Evolutionary conservation across 257 asterid genomes (phyloP), one percentile per base, ranked within the genome.

Genomic region (Ocimum tenuiflorum): DNA sequence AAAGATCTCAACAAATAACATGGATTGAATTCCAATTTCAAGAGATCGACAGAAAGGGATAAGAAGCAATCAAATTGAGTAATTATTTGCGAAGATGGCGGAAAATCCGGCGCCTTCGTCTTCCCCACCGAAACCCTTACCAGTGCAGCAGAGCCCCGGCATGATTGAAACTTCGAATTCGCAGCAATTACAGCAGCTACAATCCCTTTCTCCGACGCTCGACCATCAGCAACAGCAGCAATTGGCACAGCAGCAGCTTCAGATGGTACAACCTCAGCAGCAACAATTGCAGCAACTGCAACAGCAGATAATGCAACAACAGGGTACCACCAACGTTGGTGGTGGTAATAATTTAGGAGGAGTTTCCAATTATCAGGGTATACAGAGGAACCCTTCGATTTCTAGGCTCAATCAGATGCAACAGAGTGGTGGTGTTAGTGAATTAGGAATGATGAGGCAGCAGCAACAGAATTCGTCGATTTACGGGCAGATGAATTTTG

Each of bases 401-500:
- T 68, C 90, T 43, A 86, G 94, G 89, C 80, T 86, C 62, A 85
- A 71, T 69, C 97, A 82, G 56, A 54, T 81, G 71, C 96, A 89
- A 67, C 87, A 78, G 58, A 77, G 14, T 80, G 74, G 63, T 84
- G 76, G 62, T 78, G 78, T 75, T 72, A 82, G 41, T 48, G 82
- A 70, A 52, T 70, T 75, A n/a, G 81, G 85, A 41, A 74, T 83
- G 65, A 60, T 74, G 82, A 66, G 83, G 71, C 88, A 82, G 39
- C 86, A 83, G 45, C 79, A 63, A 3, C 77, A 60, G 56, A 61
- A 46, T 70, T 71, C 80, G 1, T 90, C 87, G 53, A 75, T 83
- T 68, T 89, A 85, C 31, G 86, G 95, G 68, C 91, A 83, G 82
- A 79, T 90, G 95, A 85, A 74, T 82, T 87, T 90, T 11, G 85